A percentile compares a stretch with the other conserved stretches of the same genome.
Evolutionary conservation across 345 rosid genomes (phyloP).

Genomic region (Combretum micranthum): DNA sequence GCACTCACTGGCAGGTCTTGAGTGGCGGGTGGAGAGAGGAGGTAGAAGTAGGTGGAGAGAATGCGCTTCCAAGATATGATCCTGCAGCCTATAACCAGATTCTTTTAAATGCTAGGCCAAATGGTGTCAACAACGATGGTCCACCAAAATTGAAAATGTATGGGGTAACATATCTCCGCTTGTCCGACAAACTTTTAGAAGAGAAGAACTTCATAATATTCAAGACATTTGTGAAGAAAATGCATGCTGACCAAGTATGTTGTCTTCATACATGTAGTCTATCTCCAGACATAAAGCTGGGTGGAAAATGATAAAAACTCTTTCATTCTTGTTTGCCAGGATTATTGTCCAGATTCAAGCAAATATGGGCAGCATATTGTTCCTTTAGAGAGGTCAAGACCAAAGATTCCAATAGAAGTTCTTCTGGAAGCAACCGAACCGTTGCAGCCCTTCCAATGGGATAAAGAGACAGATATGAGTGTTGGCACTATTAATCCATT

Average conservation of each 20-base stretch:
- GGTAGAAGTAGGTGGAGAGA: slow-evolving; percentile 79
- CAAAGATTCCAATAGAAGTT: slow-evolving; percentile 35
- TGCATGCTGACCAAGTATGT: slow-evolving; percentile 81
- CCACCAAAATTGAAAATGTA: slow-evolving; percentile 47
- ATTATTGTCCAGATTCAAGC: slow-evolving; percentile 38
- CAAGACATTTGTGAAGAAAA: slow-evolving; percentile 67
- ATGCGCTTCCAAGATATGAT: slow-evolving; percentile 69
- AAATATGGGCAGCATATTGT: slow-evolving; percentile 45
- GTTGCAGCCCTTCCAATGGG: slow-evolving; percentile 57
- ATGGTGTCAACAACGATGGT: slow-evolving; percentile 52
- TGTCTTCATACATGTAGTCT: neutral
- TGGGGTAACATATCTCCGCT: slow-evolving; percentile 69
- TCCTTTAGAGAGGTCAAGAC: slow-evolving; percentile 40
- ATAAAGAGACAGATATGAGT: slow-evolving; percentile 53
- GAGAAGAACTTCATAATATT: slow-evolving; percentile 44
- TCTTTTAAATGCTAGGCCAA: slow-evolving; percentile 73
- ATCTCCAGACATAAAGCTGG: too few relatives aligned
- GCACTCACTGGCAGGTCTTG: slow-evolving; percentile 42
- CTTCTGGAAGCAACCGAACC: slow-evolving; percentile 56
- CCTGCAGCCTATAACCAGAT: slow-evolving; percentile 63
- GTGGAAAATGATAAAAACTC: slow-evolving; percentile 1
- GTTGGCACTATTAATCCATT: slow-evolving; percentile 23
- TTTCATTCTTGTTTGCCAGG: slow-evolving; percentile 22
- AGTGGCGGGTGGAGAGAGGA: slow-evolving; percentile 73
- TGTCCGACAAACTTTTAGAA: slow-evolving; percentile 41